Evolutionary conservation across 208 protist genomes (phyloP).

Genomic region (Trypanosoma vivax): DNA sequence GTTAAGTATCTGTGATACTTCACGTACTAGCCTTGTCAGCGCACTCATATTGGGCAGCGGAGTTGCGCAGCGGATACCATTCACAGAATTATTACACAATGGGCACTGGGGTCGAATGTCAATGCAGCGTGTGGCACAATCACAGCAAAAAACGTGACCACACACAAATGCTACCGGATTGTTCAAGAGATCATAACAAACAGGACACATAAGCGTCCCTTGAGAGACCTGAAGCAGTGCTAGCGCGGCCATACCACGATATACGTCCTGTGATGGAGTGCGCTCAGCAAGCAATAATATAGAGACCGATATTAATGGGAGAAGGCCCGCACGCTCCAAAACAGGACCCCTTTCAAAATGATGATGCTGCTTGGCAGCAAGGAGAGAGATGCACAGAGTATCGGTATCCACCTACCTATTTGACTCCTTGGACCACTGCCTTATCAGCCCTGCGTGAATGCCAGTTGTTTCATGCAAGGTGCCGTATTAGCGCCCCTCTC

Average conservation of each 20-base stretch:
- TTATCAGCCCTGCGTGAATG: no score
- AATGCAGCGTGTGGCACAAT: slow-evolving; percentile 44
- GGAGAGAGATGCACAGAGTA: no score
- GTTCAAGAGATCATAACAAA: slow-evolving; percentile 57
- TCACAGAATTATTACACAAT: slow-evolving; percentile 53
- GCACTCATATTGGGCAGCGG: slow-evolving; percentile 45
- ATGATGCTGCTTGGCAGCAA: no score
- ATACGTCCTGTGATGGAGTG: no score
- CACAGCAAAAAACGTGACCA: slow-evolving; percentile 61
- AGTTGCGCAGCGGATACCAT: slow-evolving; percentile 16
- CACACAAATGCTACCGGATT: slow-evolving; percentile 55
- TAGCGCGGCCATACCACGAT: slow-evolving; percentile 7
- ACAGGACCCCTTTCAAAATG: no score
- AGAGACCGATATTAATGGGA: no score
- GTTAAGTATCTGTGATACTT: slow-evolving; percentile 18
- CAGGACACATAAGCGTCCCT: slow-evolving; percentile 32
- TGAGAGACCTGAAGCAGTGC: slow-evolving; percentile 35
- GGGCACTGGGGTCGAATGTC: slow-evolving; percentile 51
- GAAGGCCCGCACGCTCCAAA: no score
- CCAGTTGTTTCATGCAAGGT: no score
- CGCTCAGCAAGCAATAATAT: no score
- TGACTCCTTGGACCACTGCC: no score
- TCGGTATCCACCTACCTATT: no score
- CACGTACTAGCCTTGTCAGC: slow-evolving; percentile 31
- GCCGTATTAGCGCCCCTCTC: no score